Evolutionary conservation across 1,284 basidiomycete genomes (phyloP), one percentile per base, ranked within the genome.

Genomic region (Rhodotorula sp.): DNA sequence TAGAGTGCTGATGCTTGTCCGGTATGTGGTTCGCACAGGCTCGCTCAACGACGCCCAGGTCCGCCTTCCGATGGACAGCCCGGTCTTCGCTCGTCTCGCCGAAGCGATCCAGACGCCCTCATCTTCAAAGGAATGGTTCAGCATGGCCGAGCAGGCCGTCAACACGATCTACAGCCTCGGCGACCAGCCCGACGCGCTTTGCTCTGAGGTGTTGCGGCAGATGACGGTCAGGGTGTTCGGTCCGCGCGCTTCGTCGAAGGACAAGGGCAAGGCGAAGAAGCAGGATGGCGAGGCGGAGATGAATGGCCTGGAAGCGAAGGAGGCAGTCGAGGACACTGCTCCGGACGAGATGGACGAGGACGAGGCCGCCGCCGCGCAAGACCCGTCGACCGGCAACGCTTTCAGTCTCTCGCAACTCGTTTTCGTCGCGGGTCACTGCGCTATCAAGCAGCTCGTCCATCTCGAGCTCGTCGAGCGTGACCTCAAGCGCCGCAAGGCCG

Each of bases 371-470:
- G 34, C 19, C 10, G 8, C 64, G 17, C 39, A 59, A 34, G 53
- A 48, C 13, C 64, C 71, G 19, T 30, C 59, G 13, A 59, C 85
- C 1, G 88, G 88, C 0, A 89, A 94, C 71, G 88, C 90, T 0
- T 97, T 95, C 79, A 86, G 88, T 69, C 85, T 99, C 24, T 91
- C 90, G 65, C 94, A 98, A 79, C 85, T 98, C 27, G 83, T 99
- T 11, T 99, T 98, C 79, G 86, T 92, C 52, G 93, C 97, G 9
- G 96, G 95, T 0, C 95, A 99, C 80, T 90, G 96, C 27, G 93
- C 94, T 10, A 91, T 99, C 81, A 98, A 98, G 81, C 94, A 99
- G 73, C 92, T 98, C 66, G 94, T 96, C 32, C 96, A 93, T 79
- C 86, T 99, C 44, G 95, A 99, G 80, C 84, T 97, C 54, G 90